Conservation (phyloP, 805 yeast genomes). For the Saccharomycopsis capsularis region DNA sequence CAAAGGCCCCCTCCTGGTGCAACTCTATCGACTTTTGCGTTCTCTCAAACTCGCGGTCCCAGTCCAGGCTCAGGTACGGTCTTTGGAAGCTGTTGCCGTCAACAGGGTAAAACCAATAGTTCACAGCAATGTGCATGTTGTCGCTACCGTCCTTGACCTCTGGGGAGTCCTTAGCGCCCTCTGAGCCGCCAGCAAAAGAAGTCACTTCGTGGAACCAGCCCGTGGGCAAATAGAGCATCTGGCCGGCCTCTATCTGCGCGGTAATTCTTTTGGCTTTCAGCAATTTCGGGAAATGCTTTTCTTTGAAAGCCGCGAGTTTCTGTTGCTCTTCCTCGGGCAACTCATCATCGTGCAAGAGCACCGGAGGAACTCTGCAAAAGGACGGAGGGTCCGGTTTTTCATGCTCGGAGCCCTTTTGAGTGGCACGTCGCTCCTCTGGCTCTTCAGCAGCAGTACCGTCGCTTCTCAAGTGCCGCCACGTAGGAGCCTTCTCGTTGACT, state of each 20-base stretch:
- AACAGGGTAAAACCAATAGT: conserved; percentile 74
- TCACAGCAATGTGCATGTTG: conserved; percentile 52
- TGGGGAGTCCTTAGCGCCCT: conserved; percentile 24
- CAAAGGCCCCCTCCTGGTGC: conserved; percentile 9
- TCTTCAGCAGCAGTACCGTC: conserved; percentile 57
- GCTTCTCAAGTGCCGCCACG: conserved; percentile 54
- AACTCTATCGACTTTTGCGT: conserved; percentile 32
- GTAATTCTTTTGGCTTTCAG: conserved; percentile 35
- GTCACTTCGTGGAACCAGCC: conserved; percentile 79
- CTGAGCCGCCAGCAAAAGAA: conserved; percentile 57
- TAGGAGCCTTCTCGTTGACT: conserved; percentile 45
- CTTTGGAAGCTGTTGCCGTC: conserved; percentile 28
- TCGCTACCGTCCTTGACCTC: conserved; percentile 21
- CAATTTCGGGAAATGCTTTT: conserved; percentile 44
- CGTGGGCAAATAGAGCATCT: conserved; percentile 63
- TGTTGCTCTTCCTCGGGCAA: conserved; percentile 24
- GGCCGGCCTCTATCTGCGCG: conserved; percentile 51
- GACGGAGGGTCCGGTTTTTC: conserved; percentile 55
- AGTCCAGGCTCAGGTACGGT: conserved; percentile 44
- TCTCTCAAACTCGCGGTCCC: conserved; percentile 45
- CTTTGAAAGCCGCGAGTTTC: conserved; percentile 33
- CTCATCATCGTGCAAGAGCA: conserved; percentile 53
- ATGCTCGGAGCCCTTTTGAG: conserved; percentile 24
- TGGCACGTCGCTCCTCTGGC: conserved; percentile 40
- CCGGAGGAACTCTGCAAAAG: conserved; percentile 58